Conservation (phyloP, 148 eudicot genomes). For the Chenopodium berlandieri region DNA sequence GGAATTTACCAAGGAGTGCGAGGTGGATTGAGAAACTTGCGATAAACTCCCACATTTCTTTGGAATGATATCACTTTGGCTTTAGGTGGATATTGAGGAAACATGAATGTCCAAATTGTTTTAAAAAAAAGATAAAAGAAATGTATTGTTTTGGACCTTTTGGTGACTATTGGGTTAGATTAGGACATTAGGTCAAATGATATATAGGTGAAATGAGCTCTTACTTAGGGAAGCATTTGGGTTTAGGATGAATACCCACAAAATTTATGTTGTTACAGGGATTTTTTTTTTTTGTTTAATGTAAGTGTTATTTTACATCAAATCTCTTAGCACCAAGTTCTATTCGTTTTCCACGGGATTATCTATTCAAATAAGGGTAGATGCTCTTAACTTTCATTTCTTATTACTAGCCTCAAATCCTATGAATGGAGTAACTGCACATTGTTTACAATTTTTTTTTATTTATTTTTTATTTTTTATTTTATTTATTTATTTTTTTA, state of each 20-base stretch:
- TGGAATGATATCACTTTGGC: not conserved
- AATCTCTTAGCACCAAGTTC: too few relatives aligned
- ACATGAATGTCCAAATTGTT: not conserved
- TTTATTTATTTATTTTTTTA: too few relatives aligned
- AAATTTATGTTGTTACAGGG: not conserved
- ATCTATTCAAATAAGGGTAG: too few relatives aligned
- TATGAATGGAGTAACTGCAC: too few relatives aligned
- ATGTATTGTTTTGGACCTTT: not conserved
- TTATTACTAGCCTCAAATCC: too few relatives aligned
- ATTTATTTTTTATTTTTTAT: too few relatives aligned
- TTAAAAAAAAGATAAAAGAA: too few relatives aligned
- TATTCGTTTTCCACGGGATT: too few relatives aligned
- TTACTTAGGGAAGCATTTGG: not conserved
- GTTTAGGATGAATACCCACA: not conserved
- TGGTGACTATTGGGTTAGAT: too few relatives aligned
- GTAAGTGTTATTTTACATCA: not conserved
- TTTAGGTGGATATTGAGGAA: not conserved
- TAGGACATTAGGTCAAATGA: not conserved
- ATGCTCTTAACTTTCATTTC: too few relatives aligned
- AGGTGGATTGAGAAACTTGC: not conserved
- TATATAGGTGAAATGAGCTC: not conserved
- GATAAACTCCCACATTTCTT: not conserved
- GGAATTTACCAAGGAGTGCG: not conserved
- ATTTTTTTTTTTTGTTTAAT: too few relatives aligned
- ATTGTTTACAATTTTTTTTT: not conserved